Percentiles rank a stretch among this genome's conserved stretches.
Conservation (phyloP, 768 basidiomycete genomes). For the Paxillus rubicundulus region DNA sequence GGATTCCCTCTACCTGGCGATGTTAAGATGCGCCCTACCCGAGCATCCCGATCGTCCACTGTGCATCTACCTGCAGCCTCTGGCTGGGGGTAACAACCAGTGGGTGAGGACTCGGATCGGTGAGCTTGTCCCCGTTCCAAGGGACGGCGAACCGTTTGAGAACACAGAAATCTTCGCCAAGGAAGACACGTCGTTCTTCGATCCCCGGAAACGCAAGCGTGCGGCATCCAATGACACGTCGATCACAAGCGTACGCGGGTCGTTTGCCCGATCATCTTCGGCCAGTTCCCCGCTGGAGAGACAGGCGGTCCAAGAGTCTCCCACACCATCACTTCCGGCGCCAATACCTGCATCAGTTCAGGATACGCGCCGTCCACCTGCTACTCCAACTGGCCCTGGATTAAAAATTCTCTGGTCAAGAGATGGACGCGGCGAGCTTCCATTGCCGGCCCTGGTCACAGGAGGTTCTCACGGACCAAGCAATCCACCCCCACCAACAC, state of each 20-base stretch:
- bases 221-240: background rate
- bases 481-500: background rate
- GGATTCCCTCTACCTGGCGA: conserved; percentile 1
- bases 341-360: background rate
- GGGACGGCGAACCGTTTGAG: background rate
- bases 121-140: background rate
- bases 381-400: background rate
- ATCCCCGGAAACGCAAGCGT: background rate
- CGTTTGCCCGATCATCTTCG: background rate
- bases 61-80: conserved; percentile 1
- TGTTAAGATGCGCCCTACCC: background rate
- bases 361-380: background rate
- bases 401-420: no score
- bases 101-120: conserved; percentile 2
- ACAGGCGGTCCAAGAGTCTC: background rate
- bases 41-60: background rate
- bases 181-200: background rate
- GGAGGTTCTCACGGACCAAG: no score
- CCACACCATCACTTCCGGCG: background rate
- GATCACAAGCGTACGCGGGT: background rate
- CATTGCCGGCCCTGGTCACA: no score
- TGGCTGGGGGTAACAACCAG: background rate
- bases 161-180: background rate
- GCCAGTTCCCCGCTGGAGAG: background rate
- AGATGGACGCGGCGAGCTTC: no score